Base-by-base conservation (phyloP, 1,284 basidiomycete species). In the Inonotus obliquus region DNA sequence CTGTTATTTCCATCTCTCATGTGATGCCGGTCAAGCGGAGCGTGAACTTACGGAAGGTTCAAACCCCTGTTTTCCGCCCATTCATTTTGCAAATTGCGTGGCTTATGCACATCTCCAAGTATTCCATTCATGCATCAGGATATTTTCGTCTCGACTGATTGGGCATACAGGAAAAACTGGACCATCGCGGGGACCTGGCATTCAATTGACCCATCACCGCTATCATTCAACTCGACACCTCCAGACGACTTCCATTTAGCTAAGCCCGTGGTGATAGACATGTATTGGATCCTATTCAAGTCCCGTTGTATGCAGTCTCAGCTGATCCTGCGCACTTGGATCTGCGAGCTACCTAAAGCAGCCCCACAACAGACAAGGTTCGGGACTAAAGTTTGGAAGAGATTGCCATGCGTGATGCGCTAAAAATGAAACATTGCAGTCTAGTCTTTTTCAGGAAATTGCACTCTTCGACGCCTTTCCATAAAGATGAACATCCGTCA, bases 281-380 rank as follows among this genome's bases (percentile, higher is more conserved):
- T 19, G 49, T 23, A 54, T 51, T 32, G 52, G 35, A 27, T 7
- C 19, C 21, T 32, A 51, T 32, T 11, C 13, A 41, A 25, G 56
- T 49, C 41, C 11, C 25, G 55, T 21, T 11, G 21, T 13, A 21
- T 32, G 17, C 21, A 49, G 27, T 19, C 56, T 44, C 54, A 52
- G 54, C 32, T 55, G 59, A 38, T 48, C 29, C 48, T 60, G 21
- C 38, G 21, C 35, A 48, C 37, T 19, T 52, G 59, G 59, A 60
- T 60, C 59, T 54, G 59, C 59, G 41, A 55, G 35, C 29, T 41
- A 32, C 52, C 51, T 14, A 51, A 60, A 45, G 25, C 21, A 49
- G 25, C 7, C 14, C 17, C 39, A 19, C 39, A 19, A 39, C n/a
- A 52, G 32, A 51, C 39, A 44, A 53, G 32, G 59, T 60, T 54